Conservation (phyloP, 176 grass and related monocot species). For the Aechmea fasciata region DNA sequence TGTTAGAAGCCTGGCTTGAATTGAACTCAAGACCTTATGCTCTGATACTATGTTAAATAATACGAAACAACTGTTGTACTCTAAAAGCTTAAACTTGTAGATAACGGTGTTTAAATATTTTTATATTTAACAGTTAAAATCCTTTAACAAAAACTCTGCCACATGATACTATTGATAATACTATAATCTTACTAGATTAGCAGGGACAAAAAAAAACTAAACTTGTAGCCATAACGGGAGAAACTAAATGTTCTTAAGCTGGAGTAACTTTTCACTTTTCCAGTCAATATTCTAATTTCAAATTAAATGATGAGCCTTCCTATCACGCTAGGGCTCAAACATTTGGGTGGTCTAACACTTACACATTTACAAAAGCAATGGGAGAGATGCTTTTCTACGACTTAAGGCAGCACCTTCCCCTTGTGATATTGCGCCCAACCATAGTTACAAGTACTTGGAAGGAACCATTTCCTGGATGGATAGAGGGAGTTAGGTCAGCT, state of each 20-base stretch:
- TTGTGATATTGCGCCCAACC: slow-evolving; percentile 21
- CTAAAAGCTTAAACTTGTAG: too few species aligned
- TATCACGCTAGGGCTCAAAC: not conserved
- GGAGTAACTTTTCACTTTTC: not conserved
- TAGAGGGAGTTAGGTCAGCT: not conserved
- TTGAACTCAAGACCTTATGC: too few species aligned
- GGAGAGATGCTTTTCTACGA: slow-evolving; percentile 14
- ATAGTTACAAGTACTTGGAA: slow-evolving; percentile 16
- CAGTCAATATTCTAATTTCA: not conserved
- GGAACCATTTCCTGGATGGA: slow-evolving; percentile 15
- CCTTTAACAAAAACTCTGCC: not conserved
- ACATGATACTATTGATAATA: not conserved
- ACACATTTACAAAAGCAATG: slow-evolving; percentile 4
- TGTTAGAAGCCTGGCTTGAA: too few species aligned
- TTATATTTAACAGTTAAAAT: too few species aligned
- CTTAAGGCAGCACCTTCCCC: slow-evolving; percentile 6
- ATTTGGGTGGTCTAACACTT: slow-evolving; percentile 11
- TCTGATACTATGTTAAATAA: too few species aligned
- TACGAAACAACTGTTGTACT: too few species aligned
- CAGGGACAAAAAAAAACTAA: too few species aligned
- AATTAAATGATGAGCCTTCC: not conserved
- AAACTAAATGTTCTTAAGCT: too few species aligned
- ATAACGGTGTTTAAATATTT: too few species aligned
- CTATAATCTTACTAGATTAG: not conserved
- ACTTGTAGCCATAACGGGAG: too few species aligned